Base-by-base conservation (phyloP, 2,329 filamentous ascomycete genomes). In the Hymenoscyphus linearis region DNA sequence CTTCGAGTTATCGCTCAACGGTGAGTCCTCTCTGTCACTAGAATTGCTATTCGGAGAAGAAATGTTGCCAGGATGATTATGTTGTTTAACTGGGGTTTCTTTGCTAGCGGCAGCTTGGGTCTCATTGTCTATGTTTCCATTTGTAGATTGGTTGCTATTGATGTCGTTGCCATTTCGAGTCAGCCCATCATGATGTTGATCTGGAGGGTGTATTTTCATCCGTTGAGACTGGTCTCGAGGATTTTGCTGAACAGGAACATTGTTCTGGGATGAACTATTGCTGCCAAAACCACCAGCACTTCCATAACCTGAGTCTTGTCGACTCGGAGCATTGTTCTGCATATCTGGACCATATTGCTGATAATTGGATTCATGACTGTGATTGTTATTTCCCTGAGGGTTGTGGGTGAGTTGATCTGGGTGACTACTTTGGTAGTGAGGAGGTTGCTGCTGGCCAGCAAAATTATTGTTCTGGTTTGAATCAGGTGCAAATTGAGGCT, bases 231-330 rank as follows among this genome's bases (percentile, higher is more conserved):
- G 52, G 55, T 22, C 36, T 34, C 25, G 64, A 44, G 57, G 37
- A 40, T 58, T 64, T 26, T 64, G 22, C 26, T 57, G 63, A 50
- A 62, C 57, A 16, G 59, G 58, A 36, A 56, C 59, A 4, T 52
- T 61, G 57, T 61, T 64, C 35, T 53, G 60, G 18, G 59, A 60
- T 26, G 62, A 56, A 12, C 58, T 63, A 37, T 68, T 68, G 61
- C 69, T 69, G 47, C 68, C 68, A 37, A 71, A 69, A 31, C 65
- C 67, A 31, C 62, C 62, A 16, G 65, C 62, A 62, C 69, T 73
- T 9, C 57, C 62, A 65, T 72, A 71, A 4, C 70, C 69, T 59
- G 70, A 70, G 61, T 73, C 71, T 57, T 73, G 71, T 18, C 68
- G 64, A 10, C 40, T 35, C 14, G 36, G 55, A 4, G 55, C 5